Evolutionary conservation across 2,329 filamentous ascomycete genomes (phyloP).

Genomic region (Lasiodiplodia citricola): DNA sequence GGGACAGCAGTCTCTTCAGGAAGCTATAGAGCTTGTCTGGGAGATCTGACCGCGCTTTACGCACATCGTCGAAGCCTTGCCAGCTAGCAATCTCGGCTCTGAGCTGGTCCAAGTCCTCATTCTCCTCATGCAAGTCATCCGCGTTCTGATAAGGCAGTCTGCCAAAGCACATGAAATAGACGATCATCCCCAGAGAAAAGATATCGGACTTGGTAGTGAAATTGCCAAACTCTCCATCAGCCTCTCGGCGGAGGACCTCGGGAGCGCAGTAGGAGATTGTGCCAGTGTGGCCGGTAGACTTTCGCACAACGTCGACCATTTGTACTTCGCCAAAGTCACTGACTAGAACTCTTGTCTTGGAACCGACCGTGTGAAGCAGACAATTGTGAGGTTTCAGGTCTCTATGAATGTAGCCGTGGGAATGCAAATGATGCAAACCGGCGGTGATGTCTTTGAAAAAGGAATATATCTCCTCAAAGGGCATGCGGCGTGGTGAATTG

Average conservation of each 20-base stretch:
- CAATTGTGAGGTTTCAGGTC: constrained; percentile 98
- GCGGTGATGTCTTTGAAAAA: constrained; percentile 96
- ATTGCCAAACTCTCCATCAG: constrained; percentile 78
- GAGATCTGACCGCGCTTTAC: constrained; percentile 76
- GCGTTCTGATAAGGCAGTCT: constrained; percentile 83
- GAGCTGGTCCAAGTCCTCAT: constrained; percentile 85
- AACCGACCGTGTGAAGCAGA: constrained; percentile 77
- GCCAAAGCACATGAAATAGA: constrained; percentile 97
- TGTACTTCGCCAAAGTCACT: constrained; percentile 99
- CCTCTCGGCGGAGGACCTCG: constrained; percentile 77
- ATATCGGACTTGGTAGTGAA: constrained; percentile 98
- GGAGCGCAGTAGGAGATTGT: constrained; percentile 98
- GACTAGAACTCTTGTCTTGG: constrained; percentile 79
- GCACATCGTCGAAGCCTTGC: constrained; percentile 83
- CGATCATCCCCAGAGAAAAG: constrained; percentile 98
- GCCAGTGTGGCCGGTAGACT: constrained; percentile 89
- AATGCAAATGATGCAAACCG: constrained; percentile 86
- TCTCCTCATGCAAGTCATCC: constrained; percentile 85
- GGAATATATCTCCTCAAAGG: constrained; percentile 93
- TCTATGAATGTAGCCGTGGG: constrained; percentile 91
- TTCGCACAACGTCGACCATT: constrained; percentile 77
- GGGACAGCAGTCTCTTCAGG: constrained; percentile 77
- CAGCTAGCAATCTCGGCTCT: constrained; percentile 85
- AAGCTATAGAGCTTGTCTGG: constrained; percentile 86
- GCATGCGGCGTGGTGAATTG: constrained; percentile 56